A percentile compares a stretch with the other conserved stretches of the same genome.
These are phyloP conservation scores for Verruconis gallopava DNA, from an alignment of 2,329 filamentous ascomycete species.

Conservation along the genomic window DNA sequence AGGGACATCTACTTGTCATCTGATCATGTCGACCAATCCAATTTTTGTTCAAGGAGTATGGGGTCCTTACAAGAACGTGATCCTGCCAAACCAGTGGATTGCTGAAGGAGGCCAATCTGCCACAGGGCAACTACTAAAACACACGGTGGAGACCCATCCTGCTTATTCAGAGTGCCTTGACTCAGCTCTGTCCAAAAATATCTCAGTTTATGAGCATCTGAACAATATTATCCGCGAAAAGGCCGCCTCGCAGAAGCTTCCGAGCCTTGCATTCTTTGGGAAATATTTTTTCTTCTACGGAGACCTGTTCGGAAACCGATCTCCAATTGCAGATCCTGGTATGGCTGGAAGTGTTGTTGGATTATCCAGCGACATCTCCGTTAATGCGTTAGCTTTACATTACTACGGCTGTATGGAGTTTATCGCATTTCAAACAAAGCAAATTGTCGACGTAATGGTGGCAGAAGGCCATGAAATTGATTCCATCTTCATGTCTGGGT, in stretches of 20 bases:
- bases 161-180: constrained; percentile 71
- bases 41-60: constrained; percentile 93
- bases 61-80: constrained; percentile 91
- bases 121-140: constrained; percentile 85
- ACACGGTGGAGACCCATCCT: constrained; percentile 89
- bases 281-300: constrained; percentile 98
- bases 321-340: constrained; percentile 78
- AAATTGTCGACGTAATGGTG: constrained; percentile 95
- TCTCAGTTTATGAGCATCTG: constrained; percentile 89
- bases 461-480: constrained; percentile 71
- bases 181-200: constrained; percentile 66
- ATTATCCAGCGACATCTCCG: constrained; percentile 70
- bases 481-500: constrained; percentile 97
- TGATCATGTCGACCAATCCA: constrained; percentile 86
- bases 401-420: constrained; percentile 98
- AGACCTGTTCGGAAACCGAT: constrained; percentile 92
- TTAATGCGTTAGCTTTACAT: constrained; percentile 76
- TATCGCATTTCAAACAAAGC: constrained; percentile 89
- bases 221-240: constrained; percentile 76
- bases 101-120: constrained; percentile 94
- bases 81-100: constrained; percentile 90
- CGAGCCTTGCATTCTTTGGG: constrained; percentile 72
- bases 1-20: constrained; percentile 91
- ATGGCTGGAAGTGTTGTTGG: constrained; percentile 90
- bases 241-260: constrained; percentile 53